Percentiles rank a stretch among this genome's conserved stretches.
phyloP scores from a whole-genome alignment of 2,329 filamentous ascomycete species.

The Colletotrichum sidae region DNA sequence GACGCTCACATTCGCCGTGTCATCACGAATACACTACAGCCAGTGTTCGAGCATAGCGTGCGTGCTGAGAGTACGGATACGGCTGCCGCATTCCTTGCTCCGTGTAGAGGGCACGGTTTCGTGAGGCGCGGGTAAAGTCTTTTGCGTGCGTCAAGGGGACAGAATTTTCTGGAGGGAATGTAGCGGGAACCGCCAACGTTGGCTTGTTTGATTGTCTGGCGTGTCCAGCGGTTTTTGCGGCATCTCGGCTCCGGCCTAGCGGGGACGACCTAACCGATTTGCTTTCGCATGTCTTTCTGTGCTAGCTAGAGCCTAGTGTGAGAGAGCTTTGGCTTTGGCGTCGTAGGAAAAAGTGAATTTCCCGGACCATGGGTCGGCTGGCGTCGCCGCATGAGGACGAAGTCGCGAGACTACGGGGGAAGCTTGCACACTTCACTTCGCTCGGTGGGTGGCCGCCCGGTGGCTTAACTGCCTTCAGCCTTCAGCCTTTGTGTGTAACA shows the following conservation, averaged over 20 bases:
- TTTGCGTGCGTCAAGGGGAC: too few species aligned
- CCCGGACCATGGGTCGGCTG: conserved; percentile 25
- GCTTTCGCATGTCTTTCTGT: not conserved
- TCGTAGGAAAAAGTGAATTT: conserved; percentile 12
- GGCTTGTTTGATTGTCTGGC: conserved; percentile 22
- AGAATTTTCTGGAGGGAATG: too few species aligned
- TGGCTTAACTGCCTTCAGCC: conserved; percentile 21
- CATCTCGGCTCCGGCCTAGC: conserved; percentile 14
- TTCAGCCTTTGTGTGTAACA: conserved; percentile 20
- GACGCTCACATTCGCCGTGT: not conserved
- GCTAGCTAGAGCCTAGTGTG: not conserved
- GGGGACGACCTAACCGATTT: conserved; percentile 5
- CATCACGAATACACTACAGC: not conserved
- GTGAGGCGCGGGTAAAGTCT: too few species aligned
- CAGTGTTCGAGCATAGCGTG: not conserved
- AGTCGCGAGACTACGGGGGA: conserved; percentile 28
- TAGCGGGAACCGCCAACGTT: conserved; percentile 1
- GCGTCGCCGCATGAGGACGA: conserved; percentile 32
- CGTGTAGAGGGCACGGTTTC: not conserved
- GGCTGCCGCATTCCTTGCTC: not conserved
- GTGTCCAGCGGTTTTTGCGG: conserved; percentile 6
- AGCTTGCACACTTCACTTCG: not conserved
- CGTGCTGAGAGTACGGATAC: not conserved
- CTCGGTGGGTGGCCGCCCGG: conserved; percentile 29
- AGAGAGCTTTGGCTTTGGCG: not conserved